A percentile compares a stretch with the other conserved stretches of the same genome.
phyloP scores from a whole-genome alignment of 108 stramenopile species.

The Skeletonema potamos region DNA sequence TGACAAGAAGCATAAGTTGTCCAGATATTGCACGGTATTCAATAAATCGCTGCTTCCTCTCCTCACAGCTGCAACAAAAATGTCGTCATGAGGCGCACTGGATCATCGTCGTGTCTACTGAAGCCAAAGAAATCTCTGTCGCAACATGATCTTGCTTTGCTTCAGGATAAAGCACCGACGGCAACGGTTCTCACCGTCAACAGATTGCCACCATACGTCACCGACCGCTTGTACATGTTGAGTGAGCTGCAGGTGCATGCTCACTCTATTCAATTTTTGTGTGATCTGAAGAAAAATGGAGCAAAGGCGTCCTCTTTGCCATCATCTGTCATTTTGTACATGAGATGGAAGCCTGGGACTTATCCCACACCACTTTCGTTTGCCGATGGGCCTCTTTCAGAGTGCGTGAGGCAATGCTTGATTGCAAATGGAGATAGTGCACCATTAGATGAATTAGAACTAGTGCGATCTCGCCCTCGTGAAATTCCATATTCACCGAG shows the following conservation, averaged over 20 bases:
- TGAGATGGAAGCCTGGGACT: slow-evolving; percentile 53
- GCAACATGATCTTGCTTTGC: slow-evolving; percentile 16
- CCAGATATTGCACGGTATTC: too few species aligned
- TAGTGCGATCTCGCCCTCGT: slow-evolving; percentile 9
- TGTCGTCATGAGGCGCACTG: slow-evolving; percentile 31
- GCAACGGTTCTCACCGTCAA: slow-evolving; percentile 36
- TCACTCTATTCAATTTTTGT: slow-evolving; percentile 43
- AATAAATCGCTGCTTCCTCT: not conserved
- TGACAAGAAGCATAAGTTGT: too few species aligned
- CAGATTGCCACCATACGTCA: slow-evolving; percentile 24
- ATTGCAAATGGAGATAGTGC: slow-evolving; percentile 22
- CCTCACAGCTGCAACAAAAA: not conserved
- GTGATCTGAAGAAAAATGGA: slow-evolving; percentile 2
- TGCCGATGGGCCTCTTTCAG: slow-evolving; percentile 28
- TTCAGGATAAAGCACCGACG: slow-evolving; percentile 20
- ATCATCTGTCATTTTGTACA: slow-evolving; percentile 52
- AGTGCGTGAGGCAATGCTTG: slow-evolving; percentile 32
- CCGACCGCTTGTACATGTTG: slow-evolving; percentile 65
- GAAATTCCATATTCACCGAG: slow-evolving; percentile 17
- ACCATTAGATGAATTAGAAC: slow-evolving; percentile 11
- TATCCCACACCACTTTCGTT: slow-evolving; percentile 29
- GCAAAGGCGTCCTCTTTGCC: slow-evolving; percentile 16
- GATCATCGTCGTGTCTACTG: slow-evolving; percentile 40
- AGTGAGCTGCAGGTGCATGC: slow-evolving; percentile 58
- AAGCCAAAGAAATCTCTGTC: slow-evolving; percentile 27